Base-by-base conservation (phyloP, 177 flowering plant species). In the Vitis hybrid region DNA sequence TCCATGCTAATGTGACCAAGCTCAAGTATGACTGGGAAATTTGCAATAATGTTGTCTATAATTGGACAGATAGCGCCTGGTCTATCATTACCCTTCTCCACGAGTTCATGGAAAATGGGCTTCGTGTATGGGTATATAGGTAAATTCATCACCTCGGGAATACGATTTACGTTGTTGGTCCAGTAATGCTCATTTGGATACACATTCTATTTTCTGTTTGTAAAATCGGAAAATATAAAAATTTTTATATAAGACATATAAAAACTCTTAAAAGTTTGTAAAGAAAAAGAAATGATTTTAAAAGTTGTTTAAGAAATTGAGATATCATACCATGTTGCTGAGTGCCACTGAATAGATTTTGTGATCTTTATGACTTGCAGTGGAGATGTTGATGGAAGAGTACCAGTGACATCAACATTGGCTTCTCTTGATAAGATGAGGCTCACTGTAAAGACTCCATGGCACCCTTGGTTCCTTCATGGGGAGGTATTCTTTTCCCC, bases 71-170 rank as follows among this genome's bases (percentile, higher is more conserved):
- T 19, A 81, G 85, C 32, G 75, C 90, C 7, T 27, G 72, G 0
- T 83, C 85, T 2, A 67, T 81, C 5, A 49, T 91, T 49, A 88
- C 89, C 5, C 73, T 86, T 3, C 32, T 91, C 6, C 19, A 69
- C 51, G 90, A 87, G 70, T 70, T 85, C 40, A 80, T 89, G 78
- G 81, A 65, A 4, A 74, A 78, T 15, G 85, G 80, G 2, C 46
- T 89, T 52, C 81, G 91, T 8, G 84, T 91, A 5, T 91, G 90
- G 96, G 69, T 89, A 8, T 87, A 66, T 61, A 91, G 93, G 93
- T 87, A 79, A 70, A 24, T 2, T 11, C 19, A 1, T 32, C 11
- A 11, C 8, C 8, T 40, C 8, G 46, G 46, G 6, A 40, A 40
- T 40, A 1, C 8, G 46, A 27, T 40, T 40, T 40, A 40, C 7